phyloP scores from a whole-genome alignment of 176 grass and related monocot species.

The maize (Zea mays) region Zm-B73-REFERENCE-NAM-5.0 NC_050099.1:22387001-22387500 shows the following conservation, averaged over 20 bases:
- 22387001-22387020: too few species aligned
- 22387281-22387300: constrained; percentile 68
- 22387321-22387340: constrained; percentile 30
- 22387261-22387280: constrained; percentile 65
- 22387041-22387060: too few species aligned
- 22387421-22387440: constrained; percentile 39
- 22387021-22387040: too few species aligned
- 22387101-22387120: too few species aligned
- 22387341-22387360: constrained; percentile 45
- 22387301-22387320: constrained; percentile 49
- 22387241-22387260: too few species aligned
- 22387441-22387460: constrained; percentile 41
- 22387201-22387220: too few species aligned
- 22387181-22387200: too few species aligned
- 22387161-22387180: too few species aligned
- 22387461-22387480: constrained; percentile 37
- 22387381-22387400: constrained; percentile 1
- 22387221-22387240: too few species aligned
- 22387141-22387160: too few species aligned
- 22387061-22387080: neutral
- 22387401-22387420: constrained; percentile 8
- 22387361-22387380: neutral
- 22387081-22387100: too few species aligned
- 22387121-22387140: too few species aligned
- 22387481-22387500: constrained; percentile 28